A percentile compares a stretch with the other conserved stretches of the same genome.
These are phyloP conservation scores for Monosporascus sp. DNA, from an alignment of 2,329 filamentous ascomycete species.

Conservation along the genomic window DNA sequence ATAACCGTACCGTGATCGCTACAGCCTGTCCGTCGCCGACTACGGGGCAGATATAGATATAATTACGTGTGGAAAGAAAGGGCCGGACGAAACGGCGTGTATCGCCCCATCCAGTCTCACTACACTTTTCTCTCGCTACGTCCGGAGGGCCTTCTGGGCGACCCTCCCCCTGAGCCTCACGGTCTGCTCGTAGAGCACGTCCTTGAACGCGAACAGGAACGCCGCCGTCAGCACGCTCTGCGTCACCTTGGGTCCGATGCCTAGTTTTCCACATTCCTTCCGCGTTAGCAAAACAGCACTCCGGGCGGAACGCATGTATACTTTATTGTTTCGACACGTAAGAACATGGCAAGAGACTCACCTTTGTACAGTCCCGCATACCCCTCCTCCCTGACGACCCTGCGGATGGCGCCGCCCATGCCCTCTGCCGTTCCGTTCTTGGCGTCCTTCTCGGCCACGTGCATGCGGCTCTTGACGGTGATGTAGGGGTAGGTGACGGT, in stretches of 20 bases:
- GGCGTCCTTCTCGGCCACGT: constrained; percentile 62
- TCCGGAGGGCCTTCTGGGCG: constrained; percentile 32
- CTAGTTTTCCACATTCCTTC: constrained; percentile 38
- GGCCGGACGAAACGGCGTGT: no score
- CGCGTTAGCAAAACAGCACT: background rate
- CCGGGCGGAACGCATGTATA: background rate
- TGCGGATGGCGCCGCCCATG: constrained; percentile 70
- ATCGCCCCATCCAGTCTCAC: background rate
- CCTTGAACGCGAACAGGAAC: constrained; percentile 96
- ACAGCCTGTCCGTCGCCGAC: no score
- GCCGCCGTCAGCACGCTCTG: constrained; percentile 96
- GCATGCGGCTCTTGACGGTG: constrained; percentile 96
- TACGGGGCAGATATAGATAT: no score
- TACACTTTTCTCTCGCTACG: constrained; percentile 9
- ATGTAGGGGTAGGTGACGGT: constrained; percentile 97
- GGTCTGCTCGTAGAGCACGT: constrained; percentile 83
- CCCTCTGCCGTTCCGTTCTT: constrained; percentile 73
- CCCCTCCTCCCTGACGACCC: constrained; percentile 85
- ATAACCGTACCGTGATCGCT: no score
- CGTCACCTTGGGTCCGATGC: constrained; percentile 91
- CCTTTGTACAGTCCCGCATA: constrained; percentile 89
- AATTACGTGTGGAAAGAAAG: no score
- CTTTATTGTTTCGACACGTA: no score
- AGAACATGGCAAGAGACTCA: constrained; percentile 36
- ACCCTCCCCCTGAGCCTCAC: constrained; percentile 53